Evolutionary conservation across 441 rosid species (phyloP).

Genomic region (Gossypium lobatum): DNA sequence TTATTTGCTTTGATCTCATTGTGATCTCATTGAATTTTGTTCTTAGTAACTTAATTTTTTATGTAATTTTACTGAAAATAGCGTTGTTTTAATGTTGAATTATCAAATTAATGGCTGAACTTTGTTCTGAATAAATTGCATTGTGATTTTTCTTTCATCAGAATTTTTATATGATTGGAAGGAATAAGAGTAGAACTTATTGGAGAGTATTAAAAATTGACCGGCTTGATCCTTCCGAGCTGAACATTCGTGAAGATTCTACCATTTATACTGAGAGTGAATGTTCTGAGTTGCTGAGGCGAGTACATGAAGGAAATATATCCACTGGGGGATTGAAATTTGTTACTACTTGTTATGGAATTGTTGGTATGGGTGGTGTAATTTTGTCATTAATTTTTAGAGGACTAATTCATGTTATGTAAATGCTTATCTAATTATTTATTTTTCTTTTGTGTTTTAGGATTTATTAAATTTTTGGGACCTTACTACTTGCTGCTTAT

Average conservation of each 20-base stretch:
- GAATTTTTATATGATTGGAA: slow-evolving; percentile 91
- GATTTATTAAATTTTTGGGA: slow-evolving; percentile 86
- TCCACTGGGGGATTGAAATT: slow-evolving; percentile 81
- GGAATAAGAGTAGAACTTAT: slow-evolving; percentile 70
- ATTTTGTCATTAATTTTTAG: background rate
- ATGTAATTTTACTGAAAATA: background rate
- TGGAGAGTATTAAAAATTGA: slow-evolving; percentile 93
- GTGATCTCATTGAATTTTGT: slow-evolving; percentile 5
- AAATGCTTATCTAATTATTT: background rate
- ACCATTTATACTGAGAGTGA: slow-evolving; percentile 59
- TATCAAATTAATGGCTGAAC: background rate
- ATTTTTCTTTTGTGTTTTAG: slow-evolving; percentile 30
- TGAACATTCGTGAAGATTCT: slow-evolving; percentile 72
- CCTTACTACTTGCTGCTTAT: slow-evolving; percentile 94
- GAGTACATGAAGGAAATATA: slow-evolving; percentile 84
- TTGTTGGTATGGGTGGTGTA: slow-evolving; percentile 57
- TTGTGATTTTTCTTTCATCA: slow-evolving; percentile 26
- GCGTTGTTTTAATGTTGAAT: background rate
- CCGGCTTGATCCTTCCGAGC: slow-evolving; percentile 62
- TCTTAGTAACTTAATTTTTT: background rate
- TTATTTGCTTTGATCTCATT: slow-evolving; percentile 6
- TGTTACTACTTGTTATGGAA: slow-evolving; percentile 84
- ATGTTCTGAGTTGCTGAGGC: slow-evolving; percentile 71
- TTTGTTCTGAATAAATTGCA: background rate
- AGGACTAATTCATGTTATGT: background rate